Evolutionary conservation across 768 basidiomycete species (phyloP), one percentile per base, ranked within the genome.

Genomic region (Pleurotus eryngii): DNA sequence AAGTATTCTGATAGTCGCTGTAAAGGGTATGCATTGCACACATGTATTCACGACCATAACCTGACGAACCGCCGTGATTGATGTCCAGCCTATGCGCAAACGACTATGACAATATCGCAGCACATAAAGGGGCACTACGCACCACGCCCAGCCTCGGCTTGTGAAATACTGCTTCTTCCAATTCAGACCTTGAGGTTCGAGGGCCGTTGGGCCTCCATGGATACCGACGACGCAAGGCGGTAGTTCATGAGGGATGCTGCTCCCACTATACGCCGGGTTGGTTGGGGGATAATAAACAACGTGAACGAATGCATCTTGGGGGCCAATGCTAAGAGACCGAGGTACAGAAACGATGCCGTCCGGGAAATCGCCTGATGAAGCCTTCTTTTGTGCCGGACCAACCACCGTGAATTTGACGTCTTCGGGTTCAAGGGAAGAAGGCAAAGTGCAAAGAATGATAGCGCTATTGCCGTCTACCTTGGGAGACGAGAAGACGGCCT

Each of bases 131-230:
- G 17, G 49, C 26, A 45, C 45, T 11, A 59, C 72, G 54, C 61
- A 88, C 89, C 86, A 90, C n/a, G 78, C 87, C 72, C 80, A 91
- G 24, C 89, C 87, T 4, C 87, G 78, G 27, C 81, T 82, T 0
- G 88, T 90, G 60, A 83, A 90, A 62, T 79, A 91, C 61, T 87
- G 78, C 46, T 74, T 80, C n/a, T 61, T 67, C 81, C 82, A 82
- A 12, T 66, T 67, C 35, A 91, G 67, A 0, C 73, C 80, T 53
- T 85, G 83, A 1, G 59, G 17, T 3, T 74, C 71, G 3, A 74
- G 67, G 2, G 62, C 63, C 0, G 88, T 91, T 0, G 92, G 91
- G 0, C 90, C 90, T 0, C 91, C 91, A 58, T 92, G 91, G 4
- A 80, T 78, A 37, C 75, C 62, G 11, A 90, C 71, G 6, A 90